These are phyloP conservation scores for Maudiozyma humilis DNA, from an alignment of 1,139 yeast species.

Conservation along the genomic window DNA sequence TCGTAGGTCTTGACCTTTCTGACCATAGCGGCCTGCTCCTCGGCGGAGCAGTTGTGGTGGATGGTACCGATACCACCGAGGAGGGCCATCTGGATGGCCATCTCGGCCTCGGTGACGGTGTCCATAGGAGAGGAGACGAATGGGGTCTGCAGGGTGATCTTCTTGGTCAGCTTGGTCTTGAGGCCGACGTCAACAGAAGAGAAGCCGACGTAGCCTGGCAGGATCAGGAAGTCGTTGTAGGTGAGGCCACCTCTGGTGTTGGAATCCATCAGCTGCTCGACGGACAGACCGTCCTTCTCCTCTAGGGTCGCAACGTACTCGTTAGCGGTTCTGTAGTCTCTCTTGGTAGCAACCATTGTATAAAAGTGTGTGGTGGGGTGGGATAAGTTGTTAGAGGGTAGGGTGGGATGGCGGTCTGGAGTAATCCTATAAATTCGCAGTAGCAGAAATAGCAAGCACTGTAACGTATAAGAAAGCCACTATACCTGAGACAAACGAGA, in stretches of 20 bases:
- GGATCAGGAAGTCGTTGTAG: conserved; percentile 87
- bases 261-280: conserved; percentile 82
- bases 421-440: neutral
- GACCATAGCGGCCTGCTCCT: conserved; percentile 98
- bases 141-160: conserved; percentile 85
- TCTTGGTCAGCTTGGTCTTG: conserved; percentile 83
- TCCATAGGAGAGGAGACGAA: conserved; percentile 99
- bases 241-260: conserved; percentile 89
- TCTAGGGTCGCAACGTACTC: conserved; percentile 58
- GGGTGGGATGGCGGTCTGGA: neutral
- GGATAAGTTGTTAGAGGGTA: neutral
- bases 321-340: conserved; percentile 59
- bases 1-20: conserved; percentile 92
- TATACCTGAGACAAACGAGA: conserved; percentile 5
- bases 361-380: neutral
- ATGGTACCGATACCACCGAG: conserved; percentile 98
- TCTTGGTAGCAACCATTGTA: conserved; percentile 18
- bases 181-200: conserved; percentile 69
- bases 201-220: conserved; percentile 92
- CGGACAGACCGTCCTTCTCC: conserved; percentile 77
- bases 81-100: conserved; percentile 98
- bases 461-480: conserved; percentile 11
- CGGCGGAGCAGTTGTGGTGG: conserved; percentile 94
- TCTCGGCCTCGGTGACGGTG: conserved; percentile 91
- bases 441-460: neutral